Percentiles rank a stretch among this genome's conserved stretches.
Evolutionary conservation across 306 rosid species (phyloP).

Genomic region (Begonia loranthoides): DNA sequence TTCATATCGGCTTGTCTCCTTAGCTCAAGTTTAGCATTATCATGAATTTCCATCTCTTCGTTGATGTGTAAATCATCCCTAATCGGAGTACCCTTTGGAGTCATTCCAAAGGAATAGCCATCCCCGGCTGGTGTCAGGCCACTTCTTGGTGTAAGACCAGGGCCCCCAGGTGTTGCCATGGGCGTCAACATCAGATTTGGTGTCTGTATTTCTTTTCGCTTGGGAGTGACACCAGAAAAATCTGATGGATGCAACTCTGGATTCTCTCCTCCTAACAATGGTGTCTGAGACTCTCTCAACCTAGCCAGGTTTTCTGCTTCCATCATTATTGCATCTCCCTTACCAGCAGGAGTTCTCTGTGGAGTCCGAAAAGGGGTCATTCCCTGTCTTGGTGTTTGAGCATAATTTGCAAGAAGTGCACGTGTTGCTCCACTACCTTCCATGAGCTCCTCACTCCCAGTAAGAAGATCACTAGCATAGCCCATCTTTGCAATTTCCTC

Average conservation of each 20-base stretch:
- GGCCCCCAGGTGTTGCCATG: conserved; percentile 79
- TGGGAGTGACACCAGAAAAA: conserved; percentile 95
- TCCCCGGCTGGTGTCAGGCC: conserved; percentile 87
- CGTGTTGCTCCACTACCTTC: conserved; percentile 83
- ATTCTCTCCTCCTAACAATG: conserved; percentile 85
- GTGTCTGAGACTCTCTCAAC: conserved; percentile 95
- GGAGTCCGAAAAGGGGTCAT: conserved; percentile 77
- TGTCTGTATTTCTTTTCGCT: conserved; percentile 62
- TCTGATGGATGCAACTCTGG: conserved; percentile 94
- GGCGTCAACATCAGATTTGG: conserved; percentile 86
- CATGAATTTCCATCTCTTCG: conserved; percentile 62
- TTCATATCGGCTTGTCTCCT: conserved; percentile 63
- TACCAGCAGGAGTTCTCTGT: conserved; percentile 88
- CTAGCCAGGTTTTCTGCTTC: conserved; percentile 93
- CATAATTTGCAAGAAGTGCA: conserved; percentile 82
- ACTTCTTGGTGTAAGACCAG: conserved; percentile 61
- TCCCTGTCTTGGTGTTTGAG: conserved; percentile 67
- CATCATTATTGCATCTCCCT: conserved; percentile 94
- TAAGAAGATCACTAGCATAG: conserved; percentile 78
- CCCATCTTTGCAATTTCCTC: conserved; percentile 97
- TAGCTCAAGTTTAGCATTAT: conserved; percentile 55
- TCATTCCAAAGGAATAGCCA: conserved; percentile 61
- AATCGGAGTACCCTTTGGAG: conserved; percentile 81
- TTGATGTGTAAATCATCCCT: conserved; percentile 84
- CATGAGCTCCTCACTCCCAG: conserved; percentile 47